phyloP scores from a whole-genome alignment of 2,329 filamentous ascomycete genomes.

The Epichloe hybrida region DNA sequence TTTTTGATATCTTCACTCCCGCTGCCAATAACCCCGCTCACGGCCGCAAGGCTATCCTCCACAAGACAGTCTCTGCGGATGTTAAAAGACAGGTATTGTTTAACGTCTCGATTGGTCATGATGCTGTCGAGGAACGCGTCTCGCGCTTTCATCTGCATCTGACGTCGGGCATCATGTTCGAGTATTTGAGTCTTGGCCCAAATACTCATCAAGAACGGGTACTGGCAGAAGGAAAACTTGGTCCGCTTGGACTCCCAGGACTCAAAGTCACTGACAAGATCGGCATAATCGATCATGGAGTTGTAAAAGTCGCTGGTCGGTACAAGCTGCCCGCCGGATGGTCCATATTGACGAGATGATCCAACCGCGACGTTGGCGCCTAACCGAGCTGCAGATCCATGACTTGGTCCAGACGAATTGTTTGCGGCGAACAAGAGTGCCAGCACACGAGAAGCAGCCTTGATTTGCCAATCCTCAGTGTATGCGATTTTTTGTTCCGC shows the following conservation, averaged over 20 bases:
- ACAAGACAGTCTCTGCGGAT: slow-evolving; percentile 76
- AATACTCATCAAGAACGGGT: slow-evolving; percentile 82
- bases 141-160: slow-evolving; percentile 79
- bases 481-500: slow-evolving; percentile 48
- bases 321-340: slow-evolving; percentile 48
- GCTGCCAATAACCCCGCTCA: slow-evolving; percentile 72
- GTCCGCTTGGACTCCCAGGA: slow-evolving; percentile 64
- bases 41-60: slow-evolving; percentile 72
- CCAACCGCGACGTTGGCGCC: slow-evolving; percentile 8
- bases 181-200: slow-evolving; percentile 86
- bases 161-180: slow-evolving; percentile 73
- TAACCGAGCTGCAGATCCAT: slow-evolving; percentile 13
- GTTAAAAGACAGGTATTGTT: slow-evolving; percentile 63
- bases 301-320: slow-evolving; percentile 82
- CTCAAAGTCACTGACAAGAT: slow-evolving; percentile 76
- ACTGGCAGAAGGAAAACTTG: slow-evolving; percentile 82
- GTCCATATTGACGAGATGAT: slow-evolving; percentile 12
- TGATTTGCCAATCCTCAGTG: slow-evolving; percentile 80
- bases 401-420: slow-evolving; percentile 33
- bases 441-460: slow-evolving; percentile 66
- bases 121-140: slow-evolving; percentile 89
- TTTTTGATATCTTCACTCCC: slow-evolving; percentile 83
- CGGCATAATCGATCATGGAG: slow-evolving; percentile 71
- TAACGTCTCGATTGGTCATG: slow-evolving; percentile 57
- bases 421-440: slow-evolving; percentile 74